Base-by-base conservation (phyloP, 257 asterid species). In the Lavandula angustifolia region DNA sequence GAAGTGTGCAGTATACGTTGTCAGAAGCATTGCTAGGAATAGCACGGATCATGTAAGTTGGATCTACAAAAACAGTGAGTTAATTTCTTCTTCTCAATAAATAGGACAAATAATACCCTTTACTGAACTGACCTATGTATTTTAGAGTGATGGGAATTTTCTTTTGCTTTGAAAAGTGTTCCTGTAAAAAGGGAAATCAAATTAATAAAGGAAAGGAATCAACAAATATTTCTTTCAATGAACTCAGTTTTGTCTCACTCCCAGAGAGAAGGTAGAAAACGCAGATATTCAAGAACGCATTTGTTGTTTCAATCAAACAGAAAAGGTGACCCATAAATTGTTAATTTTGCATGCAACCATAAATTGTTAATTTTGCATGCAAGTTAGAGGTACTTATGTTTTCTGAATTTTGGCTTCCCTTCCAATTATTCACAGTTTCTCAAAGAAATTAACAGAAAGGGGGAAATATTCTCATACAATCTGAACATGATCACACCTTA, bases 31-130 rank as follows among this genome's bases (percentile, higher is more conserved):
- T 85, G 80, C 94, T 83, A 61, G 94, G 94, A 70, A 85, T 76
- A 41, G 94, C 94, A 52, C 89, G 86, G 44, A 85, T 81, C 94
- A 85, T 85, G 82, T 85, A 85, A 55, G 94, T 85, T 40, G 94
- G 94, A 73, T 85, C 94, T 85, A 83, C 12, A 64, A 71, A 57
- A 62, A 37, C 48, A 33, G 11, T 18, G 61, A 47, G 60, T 75
- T 52, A 67, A 58, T 66, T 63, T 64, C 46, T 4, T 18, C 13
- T 61, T 58, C 14, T 8, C 74, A 59, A 53, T 35, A 53, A 63
- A 54, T 10, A 35, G 29, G 52, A 1, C 48, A 50, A 29, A 5
- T 12, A 64, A 40, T 38, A 29, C 16, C 43, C 37, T 34, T 2
- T 55, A 16, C 75, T 50, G 44, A 53, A 70, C 87, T 52, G 53